Evolutionary conservation across 2,329 filamentous ascomycete genomes (phyloP).

Genomic region (Rhynchosporium secalis): DNA sequence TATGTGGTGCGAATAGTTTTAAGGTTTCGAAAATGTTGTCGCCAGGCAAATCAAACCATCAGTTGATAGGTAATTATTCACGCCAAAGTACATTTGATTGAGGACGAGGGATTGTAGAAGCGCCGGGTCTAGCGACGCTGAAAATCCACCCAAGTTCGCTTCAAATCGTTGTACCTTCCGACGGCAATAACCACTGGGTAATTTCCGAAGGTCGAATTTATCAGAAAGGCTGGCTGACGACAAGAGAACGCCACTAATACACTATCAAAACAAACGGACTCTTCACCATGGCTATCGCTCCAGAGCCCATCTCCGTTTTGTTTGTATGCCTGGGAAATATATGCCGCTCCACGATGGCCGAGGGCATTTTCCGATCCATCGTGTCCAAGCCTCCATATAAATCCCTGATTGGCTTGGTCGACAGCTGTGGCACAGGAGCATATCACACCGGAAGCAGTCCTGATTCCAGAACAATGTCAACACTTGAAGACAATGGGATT

Average conservation of each 20-base stretch:
- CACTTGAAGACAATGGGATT: conserved; percentile 73
- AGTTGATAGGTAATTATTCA: background rate
- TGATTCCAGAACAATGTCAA: conserved; percentile 81
- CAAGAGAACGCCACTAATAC: background rate
- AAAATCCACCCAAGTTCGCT: background rate
- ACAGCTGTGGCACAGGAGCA: conserved; percentile 85
- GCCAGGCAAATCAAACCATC: background rate
- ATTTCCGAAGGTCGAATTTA: background rate
- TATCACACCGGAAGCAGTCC: conserved; percentile 80
- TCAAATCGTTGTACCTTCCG: conserved; percentile 12
- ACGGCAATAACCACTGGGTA: background rate
- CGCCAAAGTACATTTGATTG: background rate
- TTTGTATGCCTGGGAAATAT: conserved; percentile 99
- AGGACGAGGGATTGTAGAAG: background rate
- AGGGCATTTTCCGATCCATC: conserved; percentile 83
- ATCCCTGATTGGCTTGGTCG: conserved; percentile 64
- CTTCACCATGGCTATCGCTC: conserved; percentile 28
- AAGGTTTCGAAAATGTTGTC: background rate
- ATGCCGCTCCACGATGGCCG: conserved; percentile 91
- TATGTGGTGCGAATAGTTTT: too few species aligned
- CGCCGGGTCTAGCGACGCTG: background rate
- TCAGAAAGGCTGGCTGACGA: conserved; percentile 7
- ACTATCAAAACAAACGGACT: background rate
- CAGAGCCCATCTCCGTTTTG: conserved; percentile 65
- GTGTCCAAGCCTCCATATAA: conserved; percentile 60